Evolutionary conservation across 208 protist genomes (phyloP), one percentile per base, ranked within the genome.

Genomic region (Acanthamoeba royreba): DNA sequence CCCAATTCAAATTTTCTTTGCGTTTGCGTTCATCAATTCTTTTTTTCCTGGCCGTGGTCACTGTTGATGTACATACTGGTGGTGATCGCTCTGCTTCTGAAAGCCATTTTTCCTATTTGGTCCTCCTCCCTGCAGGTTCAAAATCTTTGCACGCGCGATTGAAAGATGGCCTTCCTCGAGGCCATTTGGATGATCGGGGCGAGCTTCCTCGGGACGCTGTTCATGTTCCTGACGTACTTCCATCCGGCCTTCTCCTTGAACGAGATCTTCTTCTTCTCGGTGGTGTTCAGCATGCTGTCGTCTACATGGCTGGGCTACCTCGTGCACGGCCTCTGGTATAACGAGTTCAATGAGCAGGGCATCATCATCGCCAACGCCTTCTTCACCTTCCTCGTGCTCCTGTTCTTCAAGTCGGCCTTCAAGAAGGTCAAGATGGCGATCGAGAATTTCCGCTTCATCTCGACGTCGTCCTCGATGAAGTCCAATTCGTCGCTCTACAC

Each of bases 181-280:
- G 79, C n/a, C 11, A 25, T 88, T 63, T 88, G 79, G 79, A 61
- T 88, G 47, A 38, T 88, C n/a, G 79, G 43, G 28, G 43, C 79
- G 42, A 63, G 47, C 49, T 88, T 63, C 49, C 79, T 88, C 13
- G 79, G 79, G 43, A 88, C 79, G 28, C 49, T 88, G 43, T 88
- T 52, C 79, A 28, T 88, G 28, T 61, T 88, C 79, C 35, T 88
- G 33, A 88, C 43, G 47, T 88, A 46, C 43, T 61, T 88, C 47
- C 79, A 88, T 46, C 79, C 79, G 33, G 79, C 79, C 79, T 88
- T 88, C 79, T 88, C 79, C 33, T 40, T 88, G 9, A 88, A 88
- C 33, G 79, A 88, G 79, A 38, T 88, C 43, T 88, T 88, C 79
- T 88, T 88, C 79, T 88, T 88, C 79, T 88, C 79, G 33, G 38